Base-by-base conservation (phyloP, 169 alveolate genomes). In the Plasmodium reichenowi region DNA sequence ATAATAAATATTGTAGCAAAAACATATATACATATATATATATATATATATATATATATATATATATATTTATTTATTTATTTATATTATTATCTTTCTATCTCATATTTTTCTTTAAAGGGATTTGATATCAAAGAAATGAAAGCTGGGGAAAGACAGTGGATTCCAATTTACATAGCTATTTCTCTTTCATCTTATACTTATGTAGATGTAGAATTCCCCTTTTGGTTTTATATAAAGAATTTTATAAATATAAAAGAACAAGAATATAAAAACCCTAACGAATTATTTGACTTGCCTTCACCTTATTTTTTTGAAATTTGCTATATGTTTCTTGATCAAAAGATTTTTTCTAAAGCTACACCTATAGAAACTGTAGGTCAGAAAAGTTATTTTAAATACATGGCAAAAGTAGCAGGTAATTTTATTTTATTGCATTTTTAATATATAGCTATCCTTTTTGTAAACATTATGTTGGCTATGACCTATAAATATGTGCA, bases 351-450 rank as follows among this genome's bases (percentile, higher is more conserved):
- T 86, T 59, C 75, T 9, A 86, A 72, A 43, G 86, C 83, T 64
- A 86, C 92, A 48, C 92, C 92, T 73, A 86, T 86, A 26, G 92
- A 86, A 43, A 86, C 92, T 2, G 92, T 86, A 0, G 92, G 92
- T 2, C 86, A 86, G 45, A 86, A 86, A 64, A 86, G 92, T 52
- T 86, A 17, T 73, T 86, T 86, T 62, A 59, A 72, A 58, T 86
- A 86, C 64, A 86, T 86, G 87, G 71, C 86, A 15, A 86, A 86
- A 64, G 92, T 86, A 0, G 92, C 92, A 71, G 92, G 92, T 86
- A 10, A 3, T 54, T 29, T 15, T 56, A 56, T 56, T 15, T 56
- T 10, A 56, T 24, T 15, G n/a, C 2, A 56, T 24, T 9, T 45
- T 71, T 32, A 32, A 32, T 32, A 32, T 32, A 32, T 32, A 1